Evolutionary conservation across 805 yeast species (phyloP), one percentile per base, ranked within the genome.

Genomic region (Naumovozyma dairenensis): DNA sequence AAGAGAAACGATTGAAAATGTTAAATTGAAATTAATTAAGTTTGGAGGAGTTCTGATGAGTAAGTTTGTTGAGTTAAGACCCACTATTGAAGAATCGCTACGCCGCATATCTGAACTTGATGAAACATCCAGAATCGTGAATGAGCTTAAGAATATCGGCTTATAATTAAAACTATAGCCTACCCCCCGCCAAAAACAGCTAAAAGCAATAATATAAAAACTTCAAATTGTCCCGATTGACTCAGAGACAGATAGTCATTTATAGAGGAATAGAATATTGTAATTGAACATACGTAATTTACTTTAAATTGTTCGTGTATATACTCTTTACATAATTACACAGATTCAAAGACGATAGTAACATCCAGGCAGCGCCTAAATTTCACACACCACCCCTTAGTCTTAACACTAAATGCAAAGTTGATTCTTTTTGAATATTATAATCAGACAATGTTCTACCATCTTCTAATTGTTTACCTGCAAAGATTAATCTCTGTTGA

Each of bases 381-480:
- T 58, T 53, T 50, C 64, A 65, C 59, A 56, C 54, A 62, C 80
- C 82, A 71, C 83, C 84, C 71, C 83, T 74, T 51, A 77, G 65
- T 72, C 85, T 74, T 40, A 77, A 61, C 21, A 77, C 84, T 64
- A 77, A 69, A 57, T 77, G 84, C 8, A 76, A 55, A 17, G 83
- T 76, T 14, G 82, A 76, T 50, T 76, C 83, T 57, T 76, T 76
- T 59, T 76, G 83, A 41, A 76, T 76, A 65, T 76, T 76, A 72
- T 76, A 76, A 54, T 76, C 83, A 21, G 81, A 74, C 25, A 76
- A 53, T 6, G 82, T 76, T 69, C 81, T 72, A 31, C 81, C 82
- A 36, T 76, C 81, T 57, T 75, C 82, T 45, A 76, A 61, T 58
- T 75, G 82, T 55, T 75, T 75, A 71, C 81, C 82, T 25, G 82